These are phyloP conservation scores for Paracoccidioides lutzii DNA, from an alignment of 2,329 filamentous ascomycete genomes.

Conservation along the genomic window DNA sequence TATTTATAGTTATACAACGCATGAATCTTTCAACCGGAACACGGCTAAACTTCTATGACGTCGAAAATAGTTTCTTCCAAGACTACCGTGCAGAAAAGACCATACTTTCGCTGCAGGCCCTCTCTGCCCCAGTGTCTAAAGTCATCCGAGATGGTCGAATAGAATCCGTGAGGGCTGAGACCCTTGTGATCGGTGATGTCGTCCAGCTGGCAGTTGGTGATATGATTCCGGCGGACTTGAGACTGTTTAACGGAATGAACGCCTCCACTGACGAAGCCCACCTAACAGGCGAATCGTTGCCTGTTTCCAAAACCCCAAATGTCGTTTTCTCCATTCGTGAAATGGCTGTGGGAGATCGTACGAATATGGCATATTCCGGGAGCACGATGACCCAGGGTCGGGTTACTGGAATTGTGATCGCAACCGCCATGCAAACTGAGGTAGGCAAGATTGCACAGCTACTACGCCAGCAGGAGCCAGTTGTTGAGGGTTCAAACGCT, in stretches of 20 bases:
- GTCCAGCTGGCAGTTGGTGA: conserved; percentile 40
- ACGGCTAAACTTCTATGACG: not conserved
- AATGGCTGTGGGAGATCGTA: conserved; percentile 45
- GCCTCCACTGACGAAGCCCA: conserved; percentile 49
- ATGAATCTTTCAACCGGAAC: not conserved
- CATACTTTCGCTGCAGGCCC: conserved; percentile 39
- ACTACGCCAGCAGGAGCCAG: conserved; percentile 43
- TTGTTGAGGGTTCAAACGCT: conserved; percentile 31
- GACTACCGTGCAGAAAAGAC: conserved; percentile 43
- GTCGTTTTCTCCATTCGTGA: conserved; percentile 31
- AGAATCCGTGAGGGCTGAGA: conserved; percentile 39
- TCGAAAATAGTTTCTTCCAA: conserved; percentile 35
- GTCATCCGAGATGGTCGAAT: conserved; percentile 40
- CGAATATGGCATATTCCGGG: conserved; percentile 49
- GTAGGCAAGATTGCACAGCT: conserved; percentile 48
- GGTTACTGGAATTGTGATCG: conserved; percentile 47
- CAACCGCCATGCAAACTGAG: conserved; percentile 50
- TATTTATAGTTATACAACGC: no score
- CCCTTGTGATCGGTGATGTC: conserved; percentile 47
- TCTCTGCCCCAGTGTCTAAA: conserved; percentile 39
- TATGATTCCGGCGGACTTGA: conserved; percentile 38
- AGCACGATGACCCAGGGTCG: conserved; percentile 50
- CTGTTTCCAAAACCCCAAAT: conserved; percentile 41
- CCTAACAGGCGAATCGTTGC: conserved; percentile 50
- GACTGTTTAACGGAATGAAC: conserved; percentile 44